Conservation (phyloP, 768 basidiomycete species). For the Mycena floridula region DNA sequence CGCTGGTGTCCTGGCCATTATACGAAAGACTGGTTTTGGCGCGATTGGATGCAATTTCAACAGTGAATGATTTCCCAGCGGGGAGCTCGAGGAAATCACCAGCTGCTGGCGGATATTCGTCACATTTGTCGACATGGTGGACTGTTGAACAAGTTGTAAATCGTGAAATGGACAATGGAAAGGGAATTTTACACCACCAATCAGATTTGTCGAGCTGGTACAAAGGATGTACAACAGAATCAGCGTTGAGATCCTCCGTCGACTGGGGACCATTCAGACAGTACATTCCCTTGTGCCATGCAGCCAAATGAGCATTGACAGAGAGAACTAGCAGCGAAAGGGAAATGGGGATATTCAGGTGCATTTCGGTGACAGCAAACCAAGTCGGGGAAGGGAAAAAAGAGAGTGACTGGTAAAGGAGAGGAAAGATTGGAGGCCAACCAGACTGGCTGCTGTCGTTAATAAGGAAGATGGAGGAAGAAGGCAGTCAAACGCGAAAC, state of each 20-base stretch:
- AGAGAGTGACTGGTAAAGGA: too few species aligned
- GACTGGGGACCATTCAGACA: constrained; percentile 7
- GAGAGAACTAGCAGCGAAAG: too few species aligned
- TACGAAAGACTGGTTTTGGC: constrained; percentile 41
- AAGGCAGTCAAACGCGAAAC: too few species aligned
- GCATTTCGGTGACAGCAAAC: too few species aligned
- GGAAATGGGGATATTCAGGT: too few species aligned
- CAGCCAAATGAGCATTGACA: constrained; percentile 12
- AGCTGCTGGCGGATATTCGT: constrained; percentile 4
- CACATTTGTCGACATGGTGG: constrained; percentile 5
- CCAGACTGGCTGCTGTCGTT: too few species aligned
- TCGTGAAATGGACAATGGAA: background rate
- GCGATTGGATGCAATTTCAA: constrained; percentile 45
- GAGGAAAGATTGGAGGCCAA: too few species aligned
- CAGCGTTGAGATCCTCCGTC: constrained; percentile 1
- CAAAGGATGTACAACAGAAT: constrained; percentile 5
- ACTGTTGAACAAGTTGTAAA: background rate
- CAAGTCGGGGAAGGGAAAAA: too few species aligned
- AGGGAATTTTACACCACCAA: constrained; percentile 5
- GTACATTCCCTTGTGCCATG: constrained; percentile 10
- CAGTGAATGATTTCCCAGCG: constrained; percentile 39
- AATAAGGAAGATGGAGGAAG: too few species aligned
- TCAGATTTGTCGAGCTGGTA: constrained; percentile 1
- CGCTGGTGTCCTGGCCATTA: constrained; percentile 27
- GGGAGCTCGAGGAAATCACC: constrained; percentile 19